Conservation (phyloP, 352 stramenopile species). For the Globisporangium sylvaticum region DNA sequence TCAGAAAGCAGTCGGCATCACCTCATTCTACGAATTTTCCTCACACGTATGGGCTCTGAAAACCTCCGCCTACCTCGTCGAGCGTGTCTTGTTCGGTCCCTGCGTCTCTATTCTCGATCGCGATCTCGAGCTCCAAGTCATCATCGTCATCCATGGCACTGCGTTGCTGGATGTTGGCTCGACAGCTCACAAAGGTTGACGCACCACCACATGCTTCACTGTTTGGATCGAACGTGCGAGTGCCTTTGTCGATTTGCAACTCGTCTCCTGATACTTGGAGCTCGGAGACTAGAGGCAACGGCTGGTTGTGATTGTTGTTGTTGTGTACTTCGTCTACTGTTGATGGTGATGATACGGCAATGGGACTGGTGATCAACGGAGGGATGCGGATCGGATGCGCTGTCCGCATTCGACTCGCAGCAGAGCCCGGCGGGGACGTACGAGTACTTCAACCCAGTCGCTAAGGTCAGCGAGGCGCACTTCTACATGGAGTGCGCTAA, state of each 20-base stretch:
- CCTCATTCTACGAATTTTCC: too few species aligned
- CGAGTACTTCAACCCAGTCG: conserved; percentile 66
- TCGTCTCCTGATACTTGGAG: not conserved
- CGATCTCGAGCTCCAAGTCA: conserved; percentile 35
- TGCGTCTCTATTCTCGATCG: conserved; percentile 27
- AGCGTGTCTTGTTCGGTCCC: conserved; percentile 33
- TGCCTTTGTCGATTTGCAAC: not conserved
- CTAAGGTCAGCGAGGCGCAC: conserved; percentile 54
- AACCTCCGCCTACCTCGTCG: conserved; percentile 25
- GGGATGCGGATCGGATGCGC: conserved; percentile 38
- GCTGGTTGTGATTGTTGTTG: not conserved
- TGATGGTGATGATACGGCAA: conserved; percentile 11
- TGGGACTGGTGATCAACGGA: conserved; percentile 42
- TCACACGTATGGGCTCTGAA: not conserved
- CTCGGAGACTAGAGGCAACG: too few species aligned
- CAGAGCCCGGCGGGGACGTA: conserved; percentile 61
- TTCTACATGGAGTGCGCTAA: conserved; percentile 94
- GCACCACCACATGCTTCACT: not conserved
- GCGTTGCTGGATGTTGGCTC: not conserved
- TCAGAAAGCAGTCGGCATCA: not conserved
- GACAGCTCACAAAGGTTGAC: not conserved
- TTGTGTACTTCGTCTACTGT: not conserved
- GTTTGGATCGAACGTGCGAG: conserved; percentile 14
- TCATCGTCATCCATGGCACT: conserved; percentile 24
- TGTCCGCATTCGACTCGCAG: conserved; percentile 59